Conservation (phyloP, 2,329 filamentous ascomycete genomes). For the Aspergillus brasiliensis region DNA sequence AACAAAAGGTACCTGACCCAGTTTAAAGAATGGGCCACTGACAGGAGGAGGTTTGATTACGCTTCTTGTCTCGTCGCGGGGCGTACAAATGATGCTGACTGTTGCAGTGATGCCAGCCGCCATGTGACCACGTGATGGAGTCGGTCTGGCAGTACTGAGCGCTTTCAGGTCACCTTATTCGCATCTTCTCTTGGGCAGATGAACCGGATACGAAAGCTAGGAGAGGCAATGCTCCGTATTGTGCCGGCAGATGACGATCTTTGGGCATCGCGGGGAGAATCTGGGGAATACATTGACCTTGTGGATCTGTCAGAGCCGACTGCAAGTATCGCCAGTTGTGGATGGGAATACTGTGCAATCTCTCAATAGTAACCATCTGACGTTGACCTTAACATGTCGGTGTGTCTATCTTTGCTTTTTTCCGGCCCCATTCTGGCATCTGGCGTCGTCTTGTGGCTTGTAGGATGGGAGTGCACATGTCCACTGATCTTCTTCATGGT, state of each 20-base stretch:
- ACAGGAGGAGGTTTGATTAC: not conserved
- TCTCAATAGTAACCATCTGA: not conserved
- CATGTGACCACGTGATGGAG: conserved; percentile 9
- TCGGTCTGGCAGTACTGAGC: not conserved
- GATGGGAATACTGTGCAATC: not conserved
- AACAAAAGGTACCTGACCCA: conserved; percentile 1
- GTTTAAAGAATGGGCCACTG: not conserved
- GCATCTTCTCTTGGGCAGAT: not conserved
- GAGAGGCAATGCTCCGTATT: not conserved
- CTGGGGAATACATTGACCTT: not conserved
- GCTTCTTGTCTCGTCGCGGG: not conserved
- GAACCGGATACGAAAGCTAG: not conserved
- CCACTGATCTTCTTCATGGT: not conserved
- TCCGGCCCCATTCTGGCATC: not conserved
- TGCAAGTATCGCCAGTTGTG: not conserved
- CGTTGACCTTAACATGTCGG: not conserved
- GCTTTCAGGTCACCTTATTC: not conserved
- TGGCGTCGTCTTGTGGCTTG: not conserved
- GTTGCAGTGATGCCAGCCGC: not conserved
- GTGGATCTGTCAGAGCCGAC: conserved; percentile 1
- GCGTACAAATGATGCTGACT: conserved; percentile 8
- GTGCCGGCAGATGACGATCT: not conserved
- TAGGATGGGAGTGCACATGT: not conserved
- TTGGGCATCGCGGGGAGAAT: conserved; percentile 7
- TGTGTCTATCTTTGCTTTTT: not conserved